Base-by-base conservation (phyloP, 2,329 filamentous ascomycete genomes). In the Penicillium crustosum region DNA sequence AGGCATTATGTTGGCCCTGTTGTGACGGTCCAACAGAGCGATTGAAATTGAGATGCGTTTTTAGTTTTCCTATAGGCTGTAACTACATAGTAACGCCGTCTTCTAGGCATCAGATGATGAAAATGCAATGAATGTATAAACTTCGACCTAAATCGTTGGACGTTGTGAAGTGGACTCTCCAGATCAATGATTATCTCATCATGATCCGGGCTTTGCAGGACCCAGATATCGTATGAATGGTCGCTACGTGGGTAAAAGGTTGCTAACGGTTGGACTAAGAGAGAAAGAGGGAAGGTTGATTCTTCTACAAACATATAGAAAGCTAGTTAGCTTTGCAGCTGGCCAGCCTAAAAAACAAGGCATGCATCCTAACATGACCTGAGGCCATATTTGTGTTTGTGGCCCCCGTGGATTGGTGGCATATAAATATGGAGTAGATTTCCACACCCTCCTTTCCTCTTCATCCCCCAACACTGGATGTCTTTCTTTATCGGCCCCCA, bases 1-100 rank as follows among this genome's bases (percentile, higher is more conserved):
- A 58, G 61, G 33, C 57, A 68, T 21, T 77, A 78, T 62, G 57
- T 59, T 27, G 67, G 66, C n/a, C 71, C 70, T 2, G 69, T 70
- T 19, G 58, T 66, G 38, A 58, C 56, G 39, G 63, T 70, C 1
- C 51, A 49, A n/a, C 55, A 31, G 6, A 19, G 15, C 27, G 6
- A 53, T n/a, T 54, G 29, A 50, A 0, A 35, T n/a, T 25, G 12
- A 1, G 23, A 17, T 23, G 17, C 1, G 15, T 2, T n/a, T 12
- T 12, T n/a, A 2, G 15, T 0, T 42, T 43, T n/a, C 8, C 6
- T n/a, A n/a, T 4, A 3, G 17, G 6, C 2, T 2, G 10, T 25
- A 27, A 4, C 4, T 13, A 19, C 10, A 6, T 25, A 4, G 31
- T 4, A n/a, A 19, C 7, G 6, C 6, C 12, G 9, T 36, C 6